Percentiles rank a stretch among this genome's conserved stretches.
Conservation (phyloP, 2,329 filamentous ascomycete genomes). For the Dactylellina parvicollis region DNA sequence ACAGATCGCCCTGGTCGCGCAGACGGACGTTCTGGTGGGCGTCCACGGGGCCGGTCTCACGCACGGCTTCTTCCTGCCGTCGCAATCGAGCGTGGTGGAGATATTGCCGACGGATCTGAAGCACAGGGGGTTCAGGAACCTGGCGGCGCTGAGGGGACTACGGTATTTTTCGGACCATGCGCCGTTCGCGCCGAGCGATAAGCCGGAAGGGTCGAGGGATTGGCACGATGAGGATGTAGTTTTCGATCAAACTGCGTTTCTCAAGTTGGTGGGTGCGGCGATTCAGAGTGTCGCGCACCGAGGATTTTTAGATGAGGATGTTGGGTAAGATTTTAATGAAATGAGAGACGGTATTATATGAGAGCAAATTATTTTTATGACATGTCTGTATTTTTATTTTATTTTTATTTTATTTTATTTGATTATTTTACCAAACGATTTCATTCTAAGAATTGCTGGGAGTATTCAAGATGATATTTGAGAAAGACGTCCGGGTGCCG, state of each 20-base stretch:
- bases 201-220: slow-evolving; percentile 15
- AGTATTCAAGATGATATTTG: too few species aligned
- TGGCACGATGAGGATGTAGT: slow-evolving; percentile 58
- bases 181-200: slow-evolving; percentile 26
- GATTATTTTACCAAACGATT: too few species aligned
- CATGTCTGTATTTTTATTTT: too few species aligned
- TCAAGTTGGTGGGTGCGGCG: slow-evolving; percentile 58
- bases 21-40: slow-evolving; percentile 63
- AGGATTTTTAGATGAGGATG: slow-evolving; percentile 41
- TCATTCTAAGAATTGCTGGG: too few species aligned
- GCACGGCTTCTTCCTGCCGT: slow-evolving; percentile 58
- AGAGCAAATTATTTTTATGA: too few species aligned
- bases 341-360: too few species aligned
- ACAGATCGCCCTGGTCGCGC: slow-evolving; percentile 60
- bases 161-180: slow-evolving; percentile 62
- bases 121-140: slow-evolving; percentile 63
- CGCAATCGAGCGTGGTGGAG: slow-evolving; percentile 61
- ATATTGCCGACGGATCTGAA: slow-evolving; percentile 61
- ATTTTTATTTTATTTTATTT: too few species aligned
- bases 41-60: slow-evolving; percentile 64
- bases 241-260: slow-evolving; percentile 57
- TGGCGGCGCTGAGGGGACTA: slow-evolving; percentile 61
- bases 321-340: neutral
- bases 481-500: too few species aligned
- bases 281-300: slow-evolving; percentile 49